Base-by-base conservation (phyloP, 305 asterid genomes). In the Fraxinus velutina region DNA sequence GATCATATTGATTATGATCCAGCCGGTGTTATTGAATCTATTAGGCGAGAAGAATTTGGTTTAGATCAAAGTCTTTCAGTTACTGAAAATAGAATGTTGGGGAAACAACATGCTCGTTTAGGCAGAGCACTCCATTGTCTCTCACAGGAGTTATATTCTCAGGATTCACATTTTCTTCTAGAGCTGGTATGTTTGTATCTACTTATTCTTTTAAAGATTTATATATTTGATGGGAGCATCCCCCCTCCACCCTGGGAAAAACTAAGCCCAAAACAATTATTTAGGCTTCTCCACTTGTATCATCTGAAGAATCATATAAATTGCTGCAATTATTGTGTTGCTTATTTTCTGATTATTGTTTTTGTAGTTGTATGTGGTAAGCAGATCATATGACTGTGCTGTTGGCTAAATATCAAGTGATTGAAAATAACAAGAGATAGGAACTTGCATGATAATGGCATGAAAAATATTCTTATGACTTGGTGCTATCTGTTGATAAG, bases 71-170 rank as follows among this genome's bases (percentile, higher is more conserved):
- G 82, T 82, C 85, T 89, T 86, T 91, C 97, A 21, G 90, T 78
- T 78, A 79, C 84, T 75, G 98, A 94, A 82, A 91, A 80, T 84
- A 91, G 42, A 81, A 87, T 96, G 93, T 87, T 96, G 89, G 89
- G 89, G 91, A 96, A 93, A 93, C 99, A 94, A 86, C 99, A 96
- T 87, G 95, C 98, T 84, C 95, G 98, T 77, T 84, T 96, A 81
- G 98, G 99, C 82, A 94, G 99, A 87, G 99, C 99, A 78, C 98
- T 96, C 70, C 97, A 94, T 78, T 96, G 98, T 87, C 97, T 96
- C 75, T 93, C 99, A 42, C 98, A 93, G 75, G 99, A 96, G 90
- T 83, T 96, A 84, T 96, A 96, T 86, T 96, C 99, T 83, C 97
- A 94, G 86, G 99, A 96, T 89, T 96, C 99, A 64, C 99, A 96